Conservation (phyloP, 805 yeast species). For the Saturnispora kantuleensis region DNA sequence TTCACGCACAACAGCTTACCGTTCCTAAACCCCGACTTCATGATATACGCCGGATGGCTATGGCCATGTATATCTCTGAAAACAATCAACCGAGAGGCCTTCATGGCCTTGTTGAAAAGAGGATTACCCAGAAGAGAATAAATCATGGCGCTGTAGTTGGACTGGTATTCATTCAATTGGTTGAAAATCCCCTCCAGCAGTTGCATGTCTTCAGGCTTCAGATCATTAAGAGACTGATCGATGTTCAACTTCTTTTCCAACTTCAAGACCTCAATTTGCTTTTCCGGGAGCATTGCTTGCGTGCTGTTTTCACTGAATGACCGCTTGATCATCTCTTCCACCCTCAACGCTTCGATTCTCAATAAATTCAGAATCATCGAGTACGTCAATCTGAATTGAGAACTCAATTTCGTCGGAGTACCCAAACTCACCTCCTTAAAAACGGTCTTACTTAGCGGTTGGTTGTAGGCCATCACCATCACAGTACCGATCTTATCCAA, state of each 20-base stretch:
- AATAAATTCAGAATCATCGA: slow-evolving; percentile 88
- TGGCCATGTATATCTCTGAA: slow-evolving; percentile 40
- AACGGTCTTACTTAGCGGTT: slow-evolving; percentile 45
- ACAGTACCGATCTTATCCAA: slow-evolving; percentile 91
- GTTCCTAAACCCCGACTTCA: slow-evolving; percentile 23
- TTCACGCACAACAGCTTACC: slow-evolving; percentile 6
- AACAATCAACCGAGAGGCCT: slow-evolving; percentile 47
- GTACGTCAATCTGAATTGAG: slow-evolving; percentile 91
- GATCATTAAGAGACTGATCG: slow-evolving; percentile 21
- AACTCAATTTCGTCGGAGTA: slow-evolving; percentile 76
- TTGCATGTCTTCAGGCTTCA: slow-evolving; percentile 29
- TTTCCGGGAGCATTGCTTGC: slow-evolving; percentile 80
- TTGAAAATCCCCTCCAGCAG: slow-evolving; percentile 33
- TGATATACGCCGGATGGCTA: slow-evolving; percentile 44
- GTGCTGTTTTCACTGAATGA: slow-evolving; percentile 88
- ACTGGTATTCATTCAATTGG: slow-evolving; percentile 34
- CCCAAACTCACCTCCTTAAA: slow-evolving; percentile 82
- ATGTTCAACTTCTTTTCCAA: slow-evolving; percentile 37
- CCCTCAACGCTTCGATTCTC: slow-evolving; percentile 87
- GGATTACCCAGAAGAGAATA: slow-evolving; percentile 38
- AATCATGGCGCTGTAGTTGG: slow-evolving; percentile 36
- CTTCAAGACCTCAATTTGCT: slow-evolving; percentile 52
- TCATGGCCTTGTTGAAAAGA: slow-evolving; percentile 37
- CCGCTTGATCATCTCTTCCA: slow-evolving; percentile 97
- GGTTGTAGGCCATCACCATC: slow-evolving; percentile 75